Percentiles rank a stretch among this genome's conserved stretches.
These are phyloP conservation scores for Clitopilus hobsonii DNA, from an alignment of 768 basidiomycete species.

Conservation along the genomic window DNA sequence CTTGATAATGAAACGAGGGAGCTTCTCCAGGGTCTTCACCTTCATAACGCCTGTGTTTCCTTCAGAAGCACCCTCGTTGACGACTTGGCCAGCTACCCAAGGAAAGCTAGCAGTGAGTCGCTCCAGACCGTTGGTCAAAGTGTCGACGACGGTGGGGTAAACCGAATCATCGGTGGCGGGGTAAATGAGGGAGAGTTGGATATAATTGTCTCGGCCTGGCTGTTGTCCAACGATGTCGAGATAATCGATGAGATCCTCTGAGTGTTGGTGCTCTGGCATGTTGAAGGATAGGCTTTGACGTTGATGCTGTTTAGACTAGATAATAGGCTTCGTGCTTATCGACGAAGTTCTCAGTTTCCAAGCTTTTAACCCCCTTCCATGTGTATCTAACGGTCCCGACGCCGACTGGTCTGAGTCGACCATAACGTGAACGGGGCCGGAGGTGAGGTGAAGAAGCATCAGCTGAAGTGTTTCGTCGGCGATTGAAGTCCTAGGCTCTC, in stretches of 20 bases:
- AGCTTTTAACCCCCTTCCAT: too few relatives aligned
- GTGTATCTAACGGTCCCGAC: too few relatives aligned
- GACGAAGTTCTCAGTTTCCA: too few relatives aligned
- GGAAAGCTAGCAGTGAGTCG: slow-evolving; percentile 17
- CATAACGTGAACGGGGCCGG: too few relatives aligned
- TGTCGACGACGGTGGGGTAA: slow-evolving; percentile 8
- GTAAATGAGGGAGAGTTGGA: slow-evolving; percentile 19
- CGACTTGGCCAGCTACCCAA: slow-evolving; percentile 22
- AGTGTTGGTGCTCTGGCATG: too few relatives aligned
- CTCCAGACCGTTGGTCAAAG: slow-evolving; percentile 17
- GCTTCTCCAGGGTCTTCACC: slow-evolving; percentile 9
- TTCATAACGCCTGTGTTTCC: slow-evolving; percentile 13
- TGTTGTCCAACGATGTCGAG: slow-evolving; percentile 6
- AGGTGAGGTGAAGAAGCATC: too few relatives aligned
- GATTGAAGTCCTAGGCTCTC: too few relatives aligned
- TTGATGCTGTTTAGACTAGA: too few relatives aligned
- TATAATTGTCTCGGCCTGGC: slow-evolving; percentile 15
- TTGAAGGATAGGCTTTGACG: too few relatives aligned
- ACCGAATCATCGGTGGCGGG: slow-evolving; percentile 7
- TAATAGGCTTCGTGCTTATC: too few relatives aligned
- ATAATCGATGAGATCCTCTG: not conserved
- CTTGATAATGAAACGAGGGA: slow-evolving; percentile 15
- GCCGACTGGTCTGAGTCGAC: too few relatives aligned
- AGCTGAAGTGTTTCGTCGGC: too few relatives aligned
- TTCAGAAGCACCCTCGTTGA: slow-evolving; percentile 11